Evolutionary conservation across 345 rosid species (phyloP).

Genomic region (Leavenworthia alabamica): DNA sequence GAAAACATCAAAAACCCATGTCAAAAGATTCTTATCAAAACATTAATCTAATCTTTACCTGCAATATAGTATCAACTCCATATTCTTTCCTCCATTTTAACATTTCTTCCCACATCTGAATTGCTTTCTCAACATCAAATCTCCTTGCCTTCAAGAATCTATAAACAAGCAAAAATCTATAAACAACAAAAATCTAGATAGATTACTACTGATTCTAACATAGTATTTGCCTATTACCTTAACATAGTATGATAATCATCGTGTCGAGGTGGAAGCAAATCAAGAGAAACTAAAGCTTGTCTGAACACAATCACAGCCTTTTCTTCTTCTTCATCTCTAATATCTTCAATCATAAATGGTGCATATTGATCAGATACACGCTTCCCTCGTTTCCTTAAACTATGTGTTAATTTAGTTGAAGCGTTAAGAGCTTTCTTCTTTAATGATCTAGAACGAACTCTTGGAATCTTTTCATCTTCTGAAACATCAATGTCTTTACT

Average conservation of each 20-base stretch:
- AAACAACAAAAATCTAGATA: background rate
- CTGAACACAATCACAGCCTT: slow-evolving; percentile 65
- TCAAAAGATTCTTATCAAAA: slow-evolving; percentile 4
- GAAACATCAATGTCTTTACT: slow-evolving; percentile 46
- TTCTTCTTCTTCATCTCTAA: slow-evolving; percentile 75
- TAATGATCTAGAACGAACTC: slow-evolving; percentile 47
- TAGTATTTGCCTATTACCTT: slow-evolving; percentile 37
- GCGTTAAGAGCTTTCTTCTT: slow-evolving; percentile 82
- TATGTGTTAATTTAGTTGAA: slow-evolving; percentile 58
- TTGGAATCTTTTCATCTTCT: slow-evolving; percentile 57
- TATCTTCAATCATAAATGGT: slow-evolving; percentile 59
- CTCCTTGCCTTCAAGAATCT: slow-evolving; percentile 90
- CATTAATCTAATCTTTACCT: slow-evolving; percentile 35
- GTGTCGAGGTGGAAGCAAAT: slow-evolving; percentile 61
- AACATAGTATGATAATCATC: slow-evolving; percentile 92
- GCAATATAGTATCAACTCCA: slow-evolving; percentile 63
- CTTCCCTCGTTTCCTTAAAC: slow-evolving; percentile 61
- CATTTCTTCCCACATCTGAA: slow-evolving; percentile 94
- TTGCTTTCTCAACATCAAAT: slow-evolving; percentile 69
- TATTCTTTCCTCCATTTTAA: slow-evolving; percentile 81
- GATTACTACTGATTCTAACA: background rate
- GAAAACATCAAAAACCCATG: slow-evolving; percentile 11
- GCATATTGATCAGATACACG: slow-evolving; percentile 43
- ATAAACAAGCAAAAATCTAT: slow-evolving; percentile 19
- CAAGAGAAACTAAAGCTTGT: slow-evolving; percentile 47